Conservation (phyloP, 2,329 filamentous ascomycete species). For the Penicillium sp. region DNA sequence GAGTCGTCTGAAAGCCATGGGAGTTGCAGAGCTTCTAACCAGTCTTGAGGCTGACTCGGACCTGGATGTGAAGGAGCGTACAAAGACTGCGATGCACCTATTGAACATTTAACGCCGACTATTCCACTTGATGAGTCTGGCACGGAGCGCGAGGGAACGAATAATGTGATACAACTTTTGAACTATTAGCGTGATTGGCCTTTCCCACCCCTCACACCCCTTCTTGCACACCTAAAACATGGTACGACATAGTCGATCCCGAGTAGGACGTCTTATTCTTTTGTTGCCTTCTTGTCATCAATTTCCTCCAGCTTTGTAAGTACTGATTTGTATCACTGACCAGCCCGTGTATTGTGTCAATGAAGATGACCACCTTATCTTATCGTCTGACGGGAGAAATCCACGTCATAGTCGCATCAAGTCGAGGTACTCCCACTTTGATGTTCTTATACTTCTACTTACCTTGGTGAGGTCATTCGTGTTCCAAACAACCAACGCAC, state of each 20-base stretch:
- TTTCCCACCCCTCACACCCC: too few species aligned
- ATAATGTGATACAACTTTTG: too few species aligned
- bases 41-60: slow-evolving; percentile 63
- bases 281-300: too few species aligned
- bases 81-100: slow-evolving; percentile 71
- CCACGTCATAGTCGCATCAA: slow-evolving; percentile 19
- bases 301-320: background rate
- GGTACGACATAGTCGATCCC: too few species aligned
- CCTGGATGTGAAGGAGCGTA: slow-evolving; percentile 75
- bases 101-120: slow-evolving; percentile 42
- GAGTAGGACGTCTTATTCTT: too few species aligned
- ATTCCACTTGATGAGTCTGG: background rate
- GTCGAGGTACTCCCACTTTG: too few species aligned
- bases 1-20: slow-evolving; percentile 62
- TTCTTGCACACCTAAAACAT: too few species aligned
- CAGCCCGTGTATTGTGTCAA: background rate
- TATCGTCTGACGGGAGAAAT: slow-evolving; percentile 8
- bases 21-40: slow-evolving; percentile 62
- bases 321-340: too few species aligned
- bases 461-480: background rate
- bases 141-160: background rate
- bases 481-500: background rate
- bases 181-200: too few species aligned
- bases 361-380: background rate
- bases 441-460: too few species aligned